Base-by-base conservation (phyloP, 305 asterid species). In the Plantago coronopus region DNA sequence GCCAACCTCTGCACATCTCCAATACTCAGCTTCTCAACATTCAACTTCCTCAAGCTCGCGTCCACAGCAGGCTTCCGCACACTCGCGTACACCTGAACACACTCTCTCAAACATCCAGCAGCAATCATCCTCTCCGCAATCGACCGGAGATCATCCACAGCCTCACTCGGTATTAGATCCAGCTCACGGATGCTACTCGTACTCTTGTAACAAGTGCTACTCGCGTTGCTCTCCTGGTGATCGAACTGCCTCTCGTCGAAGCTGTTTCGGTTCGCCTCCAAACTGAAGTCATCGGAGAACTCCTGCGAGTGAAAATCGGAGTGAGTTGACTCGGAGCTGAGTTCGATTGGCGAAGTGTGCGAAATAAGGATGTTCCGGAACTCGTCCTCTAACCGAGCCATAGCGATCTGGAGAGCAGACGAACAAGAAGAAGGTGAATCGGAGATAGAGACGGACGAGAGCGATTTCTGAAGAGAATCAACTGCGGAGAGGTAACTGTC, bases 361-460 rank as follows among this genome's bases (percentile, higher is more conserved):
- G 83, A 74, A 17, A 80, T 62, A 60, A 91, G 94, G 74, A 91
- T 79, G 74, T 37, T 76, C 14, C 96, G 94, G 63, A 91, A 88
- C 91, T 88, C 94, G 65, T 91, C 95, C 69, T 91, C 96, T 11
- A 91, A 87, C 2, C 94, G 75, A 47, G 98, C 88, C 98, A 91
- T 88, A 68, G 98, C 94, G 84, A 88, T 82, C 93, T 86, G 94
- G 60, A 86, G 88, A 12, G 88, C 65, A 63, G 69, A 66, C 31
- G 81, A 62, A 22, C 62, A 17, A 54, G 71, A 53, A 49, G 74
- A 62, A 54, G 69, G 17, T 10, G 76, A 71, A 53, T 73, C 74
- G 45, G 57, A 50, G n/a, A 78, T 5, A 27, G 71, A 9, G 49
- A 68, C 48, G 66, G 76, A 53, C 59, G 72, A 60, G 70, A 71